Evolutionary conservation across 1,284 basidiomycete species (phyloP), one percentile per base, ranked within the genome.

Genomic region (Meira miltonrushii): DNA sequence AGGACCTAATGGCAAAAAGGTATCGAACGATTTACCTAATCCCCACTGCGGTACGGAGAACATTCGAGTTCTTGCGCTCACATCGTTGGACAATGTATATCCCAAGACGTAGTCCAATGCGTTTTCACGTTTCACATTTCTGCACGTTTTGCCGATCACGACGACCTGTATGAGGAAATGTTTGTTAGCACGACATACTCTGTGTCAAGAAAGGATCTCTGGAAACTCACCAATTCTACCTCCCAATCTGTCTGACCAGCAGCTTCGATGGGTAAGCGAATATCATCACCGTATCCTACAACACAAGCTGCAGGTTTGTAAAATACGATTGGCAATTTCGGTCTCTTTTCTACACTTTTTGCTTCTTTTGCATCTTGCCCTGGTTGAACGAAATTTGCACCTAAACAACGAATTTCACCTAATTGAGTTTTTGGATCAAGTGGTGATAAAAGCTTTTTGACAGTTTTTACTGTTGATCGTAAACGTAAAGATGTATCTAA

Each of bases 21-120:
- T 49, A 33, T 72, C 70, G 49, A 68, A 69, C 13, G 41, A 48
- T 54, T 72, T 72, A 10, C 64, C 55, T 0, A 69, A 43, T 0
- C 70, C 68, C 70, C 70, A 72, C 50, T 72, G 70, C 0, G 62
- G 63, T 0, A 66, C 67, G 25, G 60, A 55, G 28, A 71, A 71
- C 70, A 72, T 72, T 11, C 67, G 51, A 37, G 60, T 68, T 11
- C 70, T 44, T 3, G 65, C 64, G 6, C 52, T 46, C 1, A 72
- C 67, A 33, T 72, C 70, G 63, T 72, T 72, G 38, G 56, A 53
- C 2, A 71, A 53, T 5, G 70, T 67, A 54, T 71, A 72, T 1
- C 66, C 70, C 0, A 71, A 50, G 1, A 72, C 52, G 21, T 68
- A 58, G 0, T 55, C 6, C 39, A 64, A 60, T 1, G 69, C 69